Evolutionary conservation across 257 asterid species (phyloP).

Genomic region (Plantago ovata): DNA sequence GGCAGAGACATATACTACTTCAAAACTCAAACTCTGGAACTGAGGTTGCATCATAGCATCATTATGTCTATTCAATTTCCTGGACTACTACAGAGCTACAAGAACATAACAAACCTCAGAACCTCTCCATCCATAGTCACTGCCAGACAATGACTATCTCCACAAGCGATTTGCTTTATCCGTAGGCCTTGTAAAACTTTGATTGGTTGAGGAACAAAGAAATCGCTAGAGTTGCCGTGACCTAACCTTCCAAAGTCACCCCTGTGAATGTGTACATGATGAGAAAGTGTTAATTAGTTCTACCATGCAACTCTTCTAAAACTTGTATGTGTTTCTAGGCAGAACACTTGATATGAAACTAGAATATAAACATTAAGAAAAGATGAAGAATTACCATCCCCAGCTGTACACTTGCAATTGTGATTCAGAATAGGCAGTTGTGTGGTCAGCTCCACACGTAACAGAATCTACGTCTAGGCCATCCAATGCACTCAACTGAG

Average conservation of each 20-base stretch:
- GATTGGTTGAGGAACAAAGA: slow-evolving; percentile 90
- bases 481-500: slow-evolving; percentile 81
- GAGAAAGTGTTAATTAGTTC: background rate
- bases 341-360: background rate
- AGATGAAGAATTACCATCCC: slow-evolving; percentile 68
- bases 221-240: slow-evolving; percentile 93
- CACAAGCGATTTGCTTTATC: slow-evolving; percentile 95
- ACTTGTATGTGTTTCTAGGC: slow-evolving; percentile 3
- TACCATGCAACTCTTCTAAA: background rate
- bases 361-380: background rate
- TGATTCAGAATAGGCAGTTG: slow-evolving; percentile 80
- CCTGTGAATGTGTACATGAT: slow-evolving; percentile 42
- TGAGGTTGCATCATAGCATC: background rate
- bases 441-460: slow-evolving; percentile 92
- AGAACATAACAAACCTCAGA: slow-evolving; percentile 52
- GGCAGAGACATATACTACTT: too few relatives aligned
- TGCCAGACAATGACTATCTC: slow-evolving; percentile 98
- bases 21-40: background rate
- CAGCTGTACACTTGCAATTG: slow-evolving; percentile 74
- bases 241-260: slow-evolving; percentile 99
- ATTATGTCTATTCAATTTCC: background rate
- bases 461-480: slow-evolving; percentile 70
- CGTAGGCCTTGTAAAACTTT: slow-evolving; percentile 73
- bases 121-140: slow-evolving; percentile 98
- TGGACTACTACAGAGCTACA: background rate